Evolutionary conservation across 371 early-diverging fungal species (phyloP), one percentile per base, ranked within the genome.

Genomic region (Fennellomyces sp.): DNA sequence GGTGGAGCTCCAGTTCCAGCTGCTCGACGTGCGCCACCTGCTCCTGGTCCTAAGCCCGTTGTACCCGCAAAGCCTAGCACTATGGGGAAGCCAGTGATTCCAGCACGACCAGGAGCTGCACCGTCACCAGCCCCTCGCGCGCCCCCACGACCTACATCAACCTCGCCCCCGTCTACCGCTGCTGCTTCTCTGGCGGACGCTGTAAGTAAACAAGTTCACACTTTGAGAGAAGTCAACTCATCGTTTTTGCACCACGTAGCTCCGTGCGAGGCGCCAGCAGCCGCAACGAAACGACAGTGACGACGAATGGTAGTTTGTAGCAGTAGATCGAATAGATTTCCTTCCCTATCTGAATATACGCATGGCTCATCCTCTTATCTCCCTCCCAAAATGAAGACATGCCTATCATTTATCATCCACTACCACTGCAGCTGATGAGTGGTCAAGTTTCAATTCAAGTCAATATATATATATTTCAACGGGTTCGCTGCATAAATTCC

Each of bases 141-240:
- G 30, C 72, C 70, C 21, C 72, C 71, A 48, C 66, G 75, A 82
- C 90, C 41, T 63, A 58, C 19, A 63, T 49, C 58, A 79, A 52
- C 54, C 69, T 72, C 25, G 71, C 83, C 56, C 60, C 65, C 85
- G 52, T 68, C 70, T n/a, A 66, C 63, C 58, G 72, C 71, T 41
- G 78, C 78, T 48, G 70, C 75, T 41, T 72, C 73, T 6, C 59
- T 79, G 49, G 80, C 80, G 35, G 76, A 79, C 58, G 80, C 76
- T 42, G 80, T 79, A 79, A 73, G 76, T 64, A 7, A 21, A 38
- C 10, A 42, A 50, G 21, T 25, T 5, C 27, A 12, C 2, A 23
- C 17, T 23, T 19, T 36, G 6, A 38, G 6, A 17, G 19, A 4
- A 3, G 11, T 3, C 21, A 13, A 25, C 11, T n/a, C 19, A 39